These are phyloP conservation scores for Zygosaccharomyces bailii DNA, from an alignment of 805 yeast species.

Conservation along the genomic window DNA sequence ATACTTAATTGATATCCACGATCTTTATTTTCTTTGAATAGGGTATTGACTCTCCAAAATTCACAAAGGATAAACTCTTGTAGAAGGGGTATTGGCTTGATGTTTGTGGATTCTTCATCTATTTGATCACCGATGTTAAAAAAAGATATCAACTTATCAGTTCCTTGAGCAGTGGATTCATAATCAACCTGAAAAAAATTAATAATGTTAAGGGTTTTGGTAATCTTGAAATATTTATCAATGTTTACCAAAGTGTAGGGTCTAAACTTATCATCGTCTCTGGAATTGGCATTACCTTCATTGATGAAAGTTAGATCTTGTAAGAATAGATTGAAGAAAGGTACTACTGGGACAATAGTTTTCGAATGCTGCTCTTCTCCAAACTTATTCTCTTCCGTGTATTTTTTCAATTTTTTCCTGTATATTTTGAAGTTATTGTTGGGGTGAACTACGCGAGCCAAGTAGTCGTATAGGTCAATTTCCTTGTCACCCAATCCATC, in stretches of 20 bases:
- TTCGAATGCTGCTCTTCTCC: conserved; percentile 17
- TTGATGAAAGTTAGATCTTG: conserved; percentile 79
- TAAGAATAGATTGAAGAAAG: conserved; percentile 68
- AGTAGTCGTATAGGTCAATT: conserved; percentile 56
- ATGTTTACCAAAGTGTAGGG: conserved; percentile 57
- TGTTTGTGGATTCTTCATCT: conserved; percentile 28
- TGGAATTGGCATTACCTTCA: conserved; percentile 72
- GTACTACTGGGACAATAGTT: conserved; percentile 58
- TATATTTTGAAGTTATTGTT: conserved; percentile 69
- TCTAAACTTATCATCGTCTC: conserved; percentile 53
- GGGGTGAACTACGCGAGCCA: conserved; percentile 69
- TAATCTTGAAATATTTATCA: conserved; percentile 67
- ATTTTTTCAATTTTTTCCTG: conserved; percentile 56
- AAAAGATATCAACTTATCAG: conserved; percentile 27
- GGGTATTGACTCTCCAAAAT: conserved; percentile 64
- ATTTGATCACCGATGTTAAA: conserved; percentile 28
- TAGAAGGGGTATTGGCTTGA: conserved; percentile 36
- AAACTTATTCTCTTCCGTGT: conserved; percentile 41
- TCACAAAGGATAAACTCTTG: conserved; percentile 60
- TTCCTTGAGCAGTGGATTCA: conserved; percentile 20
- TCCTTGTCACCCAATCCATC: conserved; percentile 55
- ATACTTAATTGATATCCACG: conserved; percentile 73
- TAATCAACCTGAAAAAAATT: conserved; percentile 68
- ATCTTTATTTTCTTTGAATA: conserved; percentile 58
- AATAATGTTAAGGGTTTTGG: conserved; percentile 61